Evolutionary conservation across 192 early-diverging fungal species (phyloP).

Genomic region (Coemansia sp.): DNA sequence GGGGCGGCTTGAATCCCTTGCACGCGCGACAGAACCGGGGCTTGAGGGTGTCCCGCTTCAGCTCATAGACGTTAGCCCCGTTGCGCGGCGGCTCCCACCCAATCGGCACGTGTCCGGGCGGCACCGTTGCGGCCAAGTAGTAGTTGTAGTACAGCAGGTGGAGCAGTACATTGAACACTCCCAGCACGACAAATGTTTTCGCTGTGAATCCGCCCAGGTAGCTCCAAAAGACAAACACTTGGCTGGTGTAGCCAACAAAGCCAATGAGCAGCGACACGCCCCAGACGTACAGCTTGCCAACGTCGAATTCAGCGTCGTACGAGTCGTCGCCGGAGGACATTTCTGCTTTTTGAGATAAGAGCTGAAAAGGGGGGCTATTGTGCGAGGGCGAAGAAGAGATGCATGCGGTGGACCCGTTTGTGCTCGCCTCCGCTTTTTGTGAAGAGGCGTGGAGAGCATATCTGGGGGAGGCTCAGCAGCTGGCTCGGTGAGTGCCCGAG

Average conservation of each 20-base stretch:
- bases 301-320: conserved; percentile 48
- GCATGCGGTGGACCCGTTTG: background rate
- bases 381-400: background rate
- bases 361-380: background rate
- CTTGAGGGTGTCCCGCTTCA: conserved; percentile 63
- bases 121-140: conserved; percentile 67
- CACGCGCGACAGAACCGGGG: conserved; percentile 71
- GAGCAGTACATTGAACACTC: conserved; percentile 77
- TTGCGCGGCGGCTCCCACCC: conserved; percentile 44
- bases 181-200: conserved; percentile 51
- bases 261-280: conserved; percentile 59
- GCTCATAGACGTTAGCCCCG: conserved; percentile 57
- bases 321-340: conserved; percentile 11
- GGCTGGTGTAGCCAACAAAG: conserved; percentile 61
- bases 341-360: background rate
- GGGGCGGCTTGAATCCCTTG: conserved; percentile 69
- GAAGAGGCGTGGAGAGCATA: background rate
- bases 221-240: conserved; percentile 64
- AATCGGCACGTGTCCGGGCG: conserved; percentile 78
- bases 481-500: background rate
- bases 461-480: background rate
- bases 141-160: conserved; percentile 86
- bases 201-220: conserved; percentile 50
- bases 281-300: conserved; percentile 54
- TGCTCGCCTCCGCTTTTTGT: background rate